Base-by-base conservation (phyloP, 176 grass and related monocot species). In the Lolium perenne region DNA sequence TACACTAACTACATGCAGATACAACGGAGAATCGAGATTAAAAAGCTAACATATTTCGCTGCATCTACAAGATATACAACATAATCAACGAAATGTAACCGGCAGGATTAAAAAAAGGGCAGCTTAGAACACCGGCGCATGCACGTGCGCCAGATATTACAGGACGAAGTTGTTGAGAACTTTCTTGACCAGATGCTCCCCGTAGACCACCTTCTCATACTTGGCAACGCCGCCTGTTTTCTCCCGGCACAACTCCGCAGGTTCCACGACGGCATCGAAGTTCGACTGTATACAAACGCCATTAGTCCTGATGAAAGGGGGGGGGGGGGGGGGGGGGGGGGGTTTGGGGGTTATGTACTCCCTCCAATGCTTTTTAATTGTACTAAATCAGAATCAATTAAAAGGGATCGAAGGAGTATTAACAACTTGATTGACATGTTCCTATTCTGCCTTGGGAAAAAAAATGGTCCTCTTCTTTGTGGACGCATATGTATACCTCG, bases 121-220 rank as follows among this genome's bases (percentile, higher is more conserved):
- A 8, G 41, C 41, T 1, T 8, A 8, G 41, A 45, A 45, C 41
- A 45, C 41, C 32, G 32, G 32, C 32, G 32, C 32, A 35, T 35
- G 32, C 32, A 2, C 41, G 41, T 45, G 41, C 41, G 16, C 51
- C 38, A 10, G 3, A 79, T 47, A 76, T 74, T 81, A 90, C 84
- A 73, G 66, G 25, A 84, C 50, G 5, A 98, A 98, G 84, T 95
- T 94, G 23, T 59, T 95, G 71, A 68, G 8, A 55, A 95, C 93
- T 79, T 98, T 95, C 64, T 85, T 78, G 41, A 90, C 92, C 67
- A 98, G 77, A 92, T 98, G 93, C 84, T 94, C 86, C 56, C 90
- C 96, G 11, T 98, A 98, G 11, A 95, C 86, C 78, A 91, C 91
- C 74, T 92, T 94, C 49, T 83, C 82, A 21, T 88, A 94, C 74